Evolutionary conservation across 371 early-diverging fungal species (phyloP), one percentile per base, ranked within the genome.

Genomic region (Mucor mucedo): DNA sequence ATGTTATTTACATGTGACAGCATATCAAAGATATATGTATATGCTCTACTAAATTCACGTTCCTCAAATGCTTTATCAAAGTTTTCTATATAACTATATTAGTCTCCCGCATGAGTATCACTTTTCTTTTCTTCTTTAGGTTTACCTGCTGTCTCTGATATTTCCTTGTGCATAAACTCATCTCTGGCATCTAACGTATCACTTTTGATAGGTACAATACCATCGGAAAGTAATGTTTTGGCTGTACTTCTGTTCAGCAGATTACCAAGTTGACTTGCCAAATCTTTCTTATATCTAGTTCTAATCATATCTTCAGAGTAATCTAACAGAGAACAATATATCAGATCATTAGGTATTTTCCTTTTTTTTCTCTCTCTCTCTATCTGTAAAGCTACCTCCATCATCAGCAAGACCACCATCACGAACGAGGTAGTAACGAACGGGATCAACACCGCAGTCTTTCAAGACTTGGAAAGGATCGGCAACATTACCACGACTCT

Each of bases 391-490:
- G 21, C 21, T 71, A 86, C 88, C 90, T 41, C 89, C 85, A 68
- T 95, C 95, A 61, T 93, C 83, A n/a, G 84, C 87, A 29, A 95
- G 77, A 0, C 95, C 93, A 21, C 97, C 97, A 78, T 96, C 92
- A 30, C 94, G 87, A 64, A 96, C 84, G 55, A 98, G 77, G 69
- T 87, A 97, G 63, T 92, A 98, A n/a, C 98, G 87, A 21, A 96
- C 86, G 9, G 95, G 73, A 66, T 97, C 98, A 3, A 88, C 86
- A 7, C 96, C 96, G 65, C 84, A 96, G 11, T 70, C 68, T 11
- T 87, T 64, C 49, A 97, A 71, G 11, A 90, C 81, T 30, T 76
- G 72, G 58, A 89, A 80, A 0, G 97, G 97, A 68, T 96, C 93
- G 0, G 89, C 93, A 0, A 96, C 97, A 63, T 96, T 98, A 14